Percentiles rank a stretch among this genome's conserved stretches.
phyloP scores from a whole-genome alignment of 768 basidiomycete species.

The Trametes villosa region DNA sequence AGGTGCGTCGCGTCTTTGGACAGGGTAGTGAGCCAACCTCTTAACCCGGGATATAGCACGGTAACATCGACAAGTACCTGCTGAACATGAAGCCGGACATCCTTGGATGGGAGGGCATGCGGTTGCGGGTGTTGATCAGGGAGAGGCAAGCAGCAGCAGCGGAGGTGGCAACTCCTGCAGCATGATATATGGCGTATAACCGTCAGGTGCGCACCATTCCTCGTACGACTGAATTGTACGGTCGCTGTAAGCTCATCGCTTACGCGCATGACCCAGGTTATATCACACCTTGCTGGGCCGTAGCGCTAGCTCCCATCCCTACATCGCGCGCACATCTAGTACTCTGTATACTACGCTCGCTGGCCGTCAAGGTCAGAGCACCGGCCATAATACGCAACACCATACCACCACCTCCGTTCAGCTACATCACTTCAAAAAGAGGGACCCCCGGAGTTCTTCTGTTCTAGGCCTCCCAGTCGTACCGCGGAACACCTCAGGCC shows the following conservation, averaged over 20 bases:
- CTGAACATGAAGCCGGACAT: slow-evolving; percentile 43
- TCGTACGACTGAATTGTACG: neutral
- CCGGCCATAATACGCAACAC: too few relatives aligned
- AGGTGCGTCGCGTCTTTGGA: slow-evolving; percentile 48
- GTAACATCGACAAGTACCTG: slow-evolving; percentile 47
- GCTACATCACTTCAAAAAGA: too few relatives aligned
- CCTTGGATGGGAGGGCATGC: slow-evolving; percentile 48
- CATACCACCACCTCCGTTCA: too few relatives aligned
- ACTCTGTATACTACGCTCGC: too few relatives aligned
- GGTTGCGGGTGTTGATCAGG: slow-evolving; percentile 41
- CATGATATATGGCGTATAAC: neutral
- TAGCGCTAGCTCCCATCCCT: too few relatives aligned
- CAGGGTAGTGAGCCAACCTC: too few relatives aligned
- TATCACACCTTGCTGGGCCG: too few relatives aligned
- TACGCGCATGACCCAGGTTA: neutral
- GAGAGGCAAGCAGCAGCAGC: slow-evolving; percentile 30
- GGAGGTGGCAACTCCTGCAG: neutral
- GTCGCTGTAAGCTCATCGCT: neutral
- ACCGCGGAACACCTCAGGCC: too few relatives aligned
- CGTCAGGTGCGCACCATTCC: slow-evolving; percentile 7
- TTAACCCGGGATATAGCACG: slow-evolving; percentile 25
- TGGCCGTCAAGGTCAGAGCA: too few relatives aligned
- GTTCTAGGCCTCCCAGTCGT: too few relatives aligned
- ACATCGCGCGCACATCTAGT: too few relatives aligned
- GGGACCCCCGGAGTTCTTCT: too few relatives aligned